phyloP scores from a whole-genome alignment of 2,329 filamentous ascomycete species.

The Didymella sp. region DNA sequence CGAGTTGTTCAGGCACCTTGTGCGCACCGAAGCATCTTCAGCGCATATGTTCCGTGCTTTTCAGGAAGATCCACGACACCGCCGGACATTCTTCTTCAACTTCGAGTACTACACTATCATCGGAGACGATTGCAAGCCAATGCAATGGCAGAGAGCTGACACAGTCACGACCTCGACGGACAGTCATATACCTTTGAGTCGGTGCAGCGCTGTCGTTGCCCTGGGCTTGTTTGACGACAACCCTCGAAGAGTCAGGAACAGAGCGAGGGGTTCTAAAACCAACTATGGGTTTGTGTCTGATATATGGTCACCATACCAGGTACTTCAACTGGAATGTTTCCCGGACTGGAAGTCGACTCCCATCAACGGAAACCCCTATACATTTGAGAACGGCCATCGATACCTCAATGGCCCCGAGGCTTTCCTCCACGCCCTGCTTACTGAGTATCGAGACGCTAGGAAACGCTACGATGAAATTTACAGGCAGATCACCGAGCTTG shows the following conservation, averaged over 20 bases:
- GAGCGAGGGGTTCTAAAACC: conserved; percentile 56
- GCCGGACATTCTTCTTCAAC: conserved; percentile 66
- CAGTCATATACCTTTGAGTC: conserved; percentile 65
- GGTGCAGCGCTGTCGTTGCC: conserved; percentile 66
- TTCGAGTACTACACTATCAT: conserved; percentile 72
- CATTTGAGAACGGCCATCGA: conserved; percentile 62
- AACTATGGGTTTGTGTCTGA: conserved; percentile 63
- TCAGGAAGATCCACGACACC: conserved; percentile 54
- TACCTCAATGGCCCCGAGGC: conserved; percentile 68
- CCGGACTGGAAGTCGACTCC: conserved; percentile 59
- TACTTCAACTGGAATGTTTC: conserved; percentile 48
- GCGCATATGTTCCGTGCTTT: conserved; percentile 62
- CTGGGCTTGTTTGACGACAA: conserved; percentile 63
- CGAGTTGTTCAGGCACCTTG: conserved; percentile 63
- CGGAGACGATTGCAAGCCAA: conserved; percentile 62
- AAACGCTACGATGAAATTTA: conserved; percentile 66
- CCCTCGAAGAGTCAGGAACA: conserved; percentile 58
- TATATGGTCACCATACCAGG: conserved; percentile 67
- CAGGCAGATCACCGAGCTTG: conserved; percentile 63
- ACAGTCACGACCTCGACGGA: conserved; percentile 49
- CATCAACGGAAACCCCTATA: conserved; percentile 56
- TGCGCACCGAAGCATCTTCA: conserved; percentile 54
- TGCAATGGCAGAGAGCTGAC: conserved; percentile 67
- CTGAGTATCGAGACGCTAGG: conserved; percentile 67
- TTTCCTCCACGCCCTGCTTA: conserved; percentile 64